These are phyloP conservation scores for Adansonia grandidieri DNA, from an alignment of 441 rosid species.

Conservation along the genomic window DNA sequence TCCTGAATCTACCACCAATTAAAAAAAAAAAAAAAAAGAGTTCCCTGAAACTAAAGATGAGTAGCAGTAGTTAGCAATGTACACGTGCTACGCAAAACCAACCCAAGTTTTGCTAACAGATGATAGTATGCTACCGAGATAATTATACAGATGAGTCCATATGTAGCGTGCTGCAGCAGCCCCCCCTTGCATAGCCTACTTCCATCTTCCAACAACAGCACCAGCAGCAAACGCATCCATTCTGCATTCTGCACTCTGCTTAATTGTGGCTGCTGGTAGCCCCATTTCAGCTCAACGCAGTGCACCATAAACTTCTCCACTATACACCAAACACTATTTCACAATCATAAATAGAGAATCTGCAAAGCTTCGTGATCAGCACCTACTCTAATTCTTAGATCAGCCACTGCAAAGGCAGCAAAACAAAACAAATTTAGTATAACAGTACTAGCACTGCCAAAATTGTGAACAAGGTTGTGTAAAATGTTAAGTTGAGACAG, in stretches of 20 bases:
- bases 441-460: neutral
- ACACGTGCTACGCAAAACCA: slow-evolving; percentile 41
- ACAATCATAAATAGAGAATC: slow-evolving; percentile 23
- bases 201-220: neutral
- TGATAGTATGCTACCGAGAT: slow-evolving; percentile 35
- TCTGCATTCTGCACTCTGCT: neutral
- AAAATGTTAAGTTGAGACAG: neutral
- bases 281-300: neutral
- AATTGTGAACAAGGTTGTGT: neutral
- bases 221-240: slow-evolving; percentile 17
- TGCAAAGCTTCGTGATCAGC: slow-evolving; percentile 34
- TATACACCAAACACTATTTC: slow-evolving; percentile 41
- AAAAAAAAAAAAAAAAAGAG: slow-evolving; percentile 22
- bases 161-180: slow-evolving; percentile 26
- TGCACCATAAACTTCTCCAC: slow-evolving; percentile 26
- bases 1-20: slow-evolving; percentile 40
- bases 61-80: slow-evolving; percentile 48
- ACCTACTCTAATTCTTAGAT: slow-evolving; percentile 39
- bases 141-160: slow-evolving; percentile 25
- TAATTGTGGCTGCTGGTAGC: neutral
- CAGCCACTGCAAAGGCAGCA: slow-evolving; percentile 24
- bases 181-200: neutral
- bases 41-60: slow-evolving; percentile 11
- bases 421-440: neutral
- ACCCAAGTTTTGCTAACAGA: slow-evolving; percentile 37